Evolutionary conservation across 2,329 filamentous ascomycete genomes (phyloP), one percentile per base, ranked within the genome.

Genomic region (Juglanconis juglandina): DNA sequence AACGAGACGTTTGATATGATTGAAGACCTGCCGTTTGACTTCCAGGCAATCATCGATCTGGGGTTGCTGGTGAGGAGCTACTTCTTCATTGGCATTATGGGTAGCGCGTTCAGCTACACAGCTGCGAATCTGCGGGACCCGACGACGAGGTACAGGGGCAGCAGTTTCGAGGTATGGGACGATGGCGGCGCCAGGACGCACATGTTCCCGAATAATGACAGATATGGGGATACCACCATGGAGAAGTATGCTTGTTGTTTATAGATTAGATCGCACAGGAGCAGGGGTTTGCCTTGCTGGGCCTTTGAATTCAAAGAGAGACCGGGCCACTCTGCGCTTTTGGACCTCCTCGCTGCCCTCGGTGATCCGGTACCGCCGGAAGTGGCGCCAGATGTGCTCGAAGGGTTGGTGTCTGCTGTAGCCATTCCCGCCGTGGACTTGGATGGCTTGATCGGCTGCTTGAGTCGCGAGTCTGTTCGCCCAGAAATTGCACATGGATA

Each of bases 401-500:
- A 88, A 87, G 1, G 83, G 83, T 63, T 79, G 78, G 62, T 85
- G 81, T 42, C 83, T 73, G 46, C 78, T 81, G 67, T 87, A 87
- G 1, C 84, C 83, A 66, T 82, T 81, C 0, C 83, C 83, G 6
- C 85, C 85, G 66, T 84, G 79, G 10, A 86, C 80, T 74, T 87
- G 85, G 34, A 87, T 87, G 3, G 85, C 85, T 35, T 80, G 75
- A 67, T 88, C 85, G 2, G 85, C 85, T 3, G 84, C 82, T 67
- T 87, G 77, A 10, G 80, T 84, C 56, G 81, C 85, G 42, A 87
- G 70, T 41, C 85, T 73, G 66, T 87, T 87, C 0, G 83, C 84
- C 77, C 82, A 87, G 68, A 86, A 87, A 67, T 87, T 87, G 71
- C 85, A 87, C 85, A 87, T 87, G 57, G 77, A 80, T 35, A 87